Evolutionary conservation across 1,139 yeast genomes (phyloP).

Genomic region (Kodamaea anthophila): DNA sequence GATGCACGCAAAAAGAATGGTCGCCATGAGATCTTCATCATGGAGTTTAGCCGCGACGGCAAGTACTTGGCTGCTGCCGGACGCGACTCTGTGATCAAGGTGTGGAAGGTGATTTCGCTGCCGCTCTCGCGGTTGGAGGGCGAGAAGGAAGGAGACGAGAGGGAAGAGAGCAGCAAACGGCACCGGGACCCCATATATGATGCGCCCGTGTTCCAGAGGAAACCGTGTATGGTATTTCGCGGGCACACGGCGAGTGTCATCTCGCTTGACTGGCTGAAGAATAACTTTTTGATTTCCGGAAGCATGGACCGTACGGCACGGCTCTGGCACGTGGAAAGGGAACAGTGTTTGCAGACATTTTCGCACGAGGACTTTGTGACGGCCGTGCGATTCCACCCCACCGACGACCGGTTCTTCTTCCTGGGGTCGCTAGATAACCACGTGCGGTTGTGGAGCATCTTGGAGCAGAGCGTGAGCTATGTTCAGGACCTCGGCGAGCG

Average conservation of each 20-base stretch:
- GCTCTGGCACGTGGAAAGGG: slow-evolving; percentile 78
- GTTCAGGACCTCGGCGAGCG: slow-evolving; percentile 41
- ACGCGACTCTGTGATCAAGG: slow-evolving; percentile 55
- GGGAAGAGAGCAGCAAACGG: slow-evolving; percentile 6
- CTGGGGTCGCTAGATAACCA: slow-evolving; percentile 79
- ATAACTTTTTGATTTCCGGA: slow-evolving; percentile 72
- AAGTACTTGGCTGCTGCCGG: slow-evolving; percentile 81
- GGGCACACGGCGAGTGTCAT: slow-evolving; percentile 72
- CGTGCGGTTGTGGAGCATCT: slow-evolving; percentile 77
- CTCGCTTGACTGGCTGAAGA: slow-evolving; percentile 83
- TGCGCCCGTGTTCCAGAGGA: slow-evolving; percentile 79
- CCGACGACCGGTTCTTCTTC: slow-evolving; percentile 80
- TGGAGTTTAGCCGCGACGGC: slow-evolving; percentile 76
- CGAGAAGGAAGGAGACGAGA: slow-evolving; percentile 7
- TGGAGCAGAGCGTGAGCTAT: slow-evolving; percentile 46
- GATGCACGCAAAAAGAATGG: slow-evolving; percentile 6
- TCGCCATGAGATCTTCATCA: slow-evolving; percentile 56
- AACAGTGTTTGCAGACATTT: slow-evolving; percentile 58
- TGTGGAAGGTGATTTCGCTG: slow-evolving; percentile 78
- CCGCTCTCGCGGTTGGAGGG: slow-evolving; percentile 52
- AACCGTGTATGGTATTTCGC: slow-evolving; percentile 52
- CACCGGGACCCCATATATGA: slow-evolving; percentile 15
- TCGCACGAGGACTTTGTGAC: slow-evolving; percentile 79
- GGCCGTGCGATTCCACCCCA: slow-evolving; percentile 74
- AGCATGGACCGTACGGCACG: slow-evolving; percentile 83